Evolutionary conservation across 306 rosid genomes (phyloP), one percentile per base, ranked within the genome.

Genomic region (Fagus crenata): DNA sequence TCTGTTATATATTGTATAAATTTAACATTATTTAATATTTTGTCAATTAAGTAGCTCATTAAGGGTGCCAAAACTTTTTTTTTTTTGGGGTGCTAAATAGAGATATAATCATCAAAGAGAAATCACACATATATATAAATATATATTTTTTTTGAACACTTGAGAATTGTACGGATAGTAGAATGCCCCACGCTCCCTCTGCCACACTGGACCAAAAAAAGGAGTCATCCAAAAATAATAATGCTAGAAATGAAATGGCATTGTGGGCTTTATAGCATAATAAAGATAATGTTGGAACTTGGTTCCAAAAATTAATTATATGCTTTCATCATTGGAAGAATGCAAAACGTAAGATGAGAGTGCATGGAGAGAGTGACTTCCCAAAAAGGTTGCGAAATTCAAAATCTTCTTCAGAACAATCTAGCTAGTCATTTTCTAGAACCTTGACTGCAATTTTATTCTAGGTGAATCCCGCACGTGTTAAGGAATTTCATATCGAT

Each of bases 251-350:
- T 77, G 73, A 60, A 75, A 83, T 83, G 85, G 85, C 87, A 81
- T 84, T 83, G 35, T 56, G 78, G 73, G 72, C 54, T 73, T 82
- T 61, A 72, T 80, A 70, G 81, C 81, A 85, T 85, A 75, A 85
- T 82, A 85, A 83, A 80, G 65, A 65, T 78, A 67, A 81, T 83
- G 84, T 87, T 87, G 91, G 91, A 83, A 87, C 88, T 87, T 83
- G 91, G 49, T 78, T 75, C 40, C 84, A 76, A 85, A 80, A 82
- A 87, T 87, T 81, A 55, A 87, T 87, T 72, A 68, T 67, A 68
- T 79, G 46, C 75, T 75, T 18, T 54, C 81, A 80, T 74, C 90
- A 80, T 75, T 37, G 75, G 32, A 82, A 73, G 58, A 49, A 80
- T 72, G 46, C 39, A 72, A 78, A 53, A 11, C 79, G 75, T 60